Conservation (phyloP, 148 eudicot genomes). For the Rhododendron williamsianum region DNA sequence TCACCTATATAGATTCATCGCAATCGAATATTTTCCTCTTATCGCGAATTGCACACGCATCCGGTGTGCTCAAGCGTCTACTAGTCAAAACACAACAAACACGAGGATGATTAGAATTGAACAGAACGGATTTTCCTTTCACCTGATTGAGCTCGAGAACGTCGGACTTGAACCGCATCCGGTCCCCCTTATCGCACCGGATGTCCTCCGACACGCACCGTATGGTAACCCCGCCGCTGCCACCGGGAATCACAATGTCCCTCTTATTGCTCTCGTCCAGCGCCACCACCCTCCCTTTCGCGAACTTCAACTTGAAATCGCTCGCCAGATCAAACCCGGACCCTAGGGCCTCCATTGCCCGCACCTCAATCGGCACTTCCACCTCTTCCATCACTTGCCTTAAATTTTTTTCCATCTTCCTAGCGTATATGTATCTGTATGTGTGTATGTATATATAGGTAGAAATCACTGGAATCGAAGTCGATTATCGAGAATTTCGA, state of each 20-base stretch:
- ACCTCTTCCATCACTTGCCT: conserved; percentile 14
- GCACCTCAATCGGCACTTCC: conserved; percentile 36
- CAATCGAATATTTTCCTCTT: not conserved
- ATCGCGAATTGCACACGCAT: not conserved
- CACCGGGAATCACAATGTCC: conserved; percentile 59
- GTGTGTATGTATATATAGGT: not conserved
- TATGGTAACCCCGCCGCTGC: conserved; percentile 41
- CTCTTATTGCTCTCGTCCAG: conserved; percentile 46
- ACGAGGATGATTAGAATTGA: not conserved
- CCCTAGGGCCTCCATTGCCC: conserved; percentile 69
- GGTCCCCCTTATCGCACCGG: conserved; percentile 91
- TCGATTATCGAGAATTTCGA: not conserved
- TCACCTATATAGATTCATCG: not conserved
- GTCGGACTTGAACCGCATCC: conserved; percentile 83
- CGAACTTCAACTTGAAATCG: conserved; percentile 78
- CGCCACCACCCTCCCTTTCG: conserved; percentile 65
- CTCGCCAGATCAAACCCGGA: conserved; percentile 85
- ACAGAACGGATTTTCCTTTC: not conserved
- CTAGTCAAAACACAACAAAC: not conserved
- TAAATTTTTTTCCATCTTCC: not conserved
- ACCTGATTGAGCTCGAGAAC: conserved; percentile 90
- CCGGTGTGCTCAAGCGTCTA: not conserved
- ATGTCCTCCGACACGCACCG: conserved; percentile 60
- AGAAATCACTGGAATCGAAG: not conserved
- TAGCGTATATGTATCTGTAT: not conserved